Base-by-base conservation (phyloP, 805 yeast genomes). In the Candida adriatica region DNA sequence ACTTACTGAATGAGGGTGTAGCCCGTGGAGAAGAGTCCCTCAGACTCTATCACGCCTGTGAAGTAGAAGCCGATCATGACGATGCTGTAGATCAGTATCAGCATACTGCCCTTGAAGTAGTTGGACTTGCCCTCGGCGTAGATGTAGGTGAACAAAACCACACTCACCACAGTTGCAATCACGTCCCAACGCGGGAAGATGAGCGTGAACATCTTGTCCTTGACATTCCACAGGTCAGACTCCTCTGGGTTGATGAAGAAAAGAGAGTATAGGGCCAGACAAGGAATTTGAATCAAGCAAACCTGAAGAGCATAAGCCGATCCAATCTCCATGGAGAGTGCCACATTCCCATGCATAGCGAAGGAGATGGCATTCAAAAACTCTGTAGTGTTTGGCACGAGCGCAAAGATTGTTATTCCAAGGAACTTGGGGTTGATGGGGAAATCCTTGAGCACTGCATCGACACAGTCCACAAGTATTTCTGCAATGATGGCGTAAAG, bases 41-140 rank as follows among this genome's bases (percentile, higher is more conserved):
- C 24, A 11, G 38, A 7, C 6, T 18, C 32, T 16, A 35, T 31
- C 6, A 27, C 46, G 4, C 61, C 62, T 28, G 62, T 64, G 37
- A 81, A 75, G 64, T 75, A 87, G 57, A 90, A 88, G 1, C 97
- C 98, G 30, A 75, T 62, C 34, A 85, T 61, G 8, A 84, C 75
- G 20, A 84, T 85, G 22, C 75, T 49, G 52, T 90, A 90, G 19
- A 84, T 68, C 41, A 92, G 68, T 9, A 90, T 74, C 52, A 90
- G 62, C 43, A 92, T 85, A 11, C 88, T 79, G 2, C 98, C 97
- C 56, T 92, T 92, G 69, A 92, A 90, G 55, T 92, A 92, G 54
- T 92, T 92, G 18, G 94, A 81, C 52, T 88, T 87, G 3, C 98
- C 98, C 53, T 92, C 98, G 0, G 96, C 95, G 55, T 92, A 92